Percentiles rank a stretch among this genome's conserved stretches.
Evolutionary conservation across 768 basidiomycete genomes (phyloP).

Genomic region (Lactarius hengduanensis): DNA sequence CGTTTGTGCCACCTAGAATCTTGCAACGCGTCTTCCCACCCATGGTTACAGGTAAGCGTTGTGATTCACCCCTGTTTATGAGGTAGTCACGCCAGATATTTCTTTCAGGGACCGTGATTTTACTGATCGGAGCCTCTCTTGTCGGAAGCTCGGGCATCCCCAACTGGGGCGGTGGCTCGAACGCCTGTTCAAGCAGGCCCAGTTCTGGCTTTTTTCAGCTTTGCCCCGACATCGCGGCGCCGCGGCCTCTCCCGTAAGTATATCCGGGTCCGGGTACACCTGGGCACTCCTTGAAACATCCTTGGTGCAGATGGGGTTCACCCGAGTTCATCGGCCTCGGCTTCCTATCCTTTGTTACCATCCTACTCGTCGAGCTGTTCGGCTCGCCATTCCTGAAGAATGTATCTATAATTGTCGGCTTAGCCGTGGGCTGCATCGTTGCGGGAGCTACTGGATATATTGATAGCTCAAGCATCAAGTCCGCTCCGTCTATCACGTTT

Average conservation of each 20-base stretch:
- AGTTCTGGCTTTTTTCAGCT: constrained; percentile 62
- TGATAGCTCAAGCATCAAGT: constrained; percentile 58
- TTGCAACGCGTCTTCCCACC: constrained; percentile 75
- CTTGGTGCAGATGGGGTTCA: constrained; percentile 61
- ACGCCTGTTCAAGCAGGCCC: constrained; percentile 62
- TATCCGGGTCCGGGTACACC: not conserved
- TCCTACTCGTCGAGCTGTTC: constrained; percentile 77
- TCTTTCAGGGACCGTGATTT: constrained; percentile 63
- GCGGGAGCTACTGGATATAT: constrained; percentile 80
- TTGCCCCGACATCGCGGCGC: constrained; percentile 71
- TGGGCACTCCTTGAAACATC: not conserved
- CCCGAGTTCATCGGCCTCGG: constrained; percentile 85
- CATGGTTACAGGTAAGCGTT: constrained; percentile 59
- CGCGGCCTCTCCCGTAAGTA: constrained; percentile 60
- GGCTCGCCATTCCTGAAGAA: constrained; percentile 86
- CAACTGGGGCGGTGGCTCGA: constrained; percentile 85
- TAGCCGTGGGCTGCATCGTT: constrained; percentile 77
- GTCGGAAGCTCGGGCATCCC: constrained; percentile 71
- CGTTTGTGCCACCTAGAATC: constrained; percentile 65
- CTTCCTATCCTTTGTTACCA: constrained; percentile 75
- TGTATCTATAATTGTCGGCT: constrained; percentile 70
- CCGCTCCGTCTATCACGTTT: constrained; percentile 78
- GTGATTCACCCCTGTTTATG: not conserved
- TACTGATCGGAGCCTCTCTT: constrained; percentile 77
- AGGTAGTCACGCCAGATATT: not conserved